A percentile compares a stretch with the other conserved stretches of the same genome.
These are phyloP conservation scores for Sclerotinia subarctica DNA, from an alignment of 2,329 filamentous ascomycete species.

Conservation along the genomic window DNA sequence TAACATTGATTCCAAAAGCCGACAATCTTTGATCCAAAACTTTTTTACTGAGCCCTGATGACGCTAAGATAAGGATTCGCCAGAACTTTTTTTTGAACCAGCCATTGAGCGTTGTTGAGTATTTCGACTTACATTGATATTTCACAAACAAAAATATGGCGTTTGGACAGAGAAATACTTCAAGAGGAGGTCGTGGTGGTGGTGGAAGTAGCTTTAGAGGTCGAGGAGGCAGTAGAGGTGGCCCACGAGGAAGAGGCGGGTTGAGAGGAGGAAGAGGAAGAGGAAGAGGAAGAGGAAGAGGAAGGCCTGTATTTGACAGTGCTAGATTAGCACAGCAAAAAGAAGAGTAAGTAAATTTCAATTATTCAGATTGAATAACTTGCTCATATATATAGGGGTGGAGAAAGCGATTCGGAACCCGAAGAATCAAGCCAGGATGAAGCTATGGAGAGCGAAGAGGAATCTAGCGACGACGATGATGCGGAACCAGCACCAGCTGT, in stretches of 20 bases:
- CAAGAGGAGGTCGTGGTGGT: constrained; percentile 29
- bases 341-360: constrained; percentile 37
- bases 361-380: background rate
- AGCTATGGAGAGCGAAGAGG: constrained; percentile 45
- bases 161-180: constrained; percentile 23
- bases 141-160: constrained; percentile 24
- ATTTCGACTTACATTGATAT: background rate
- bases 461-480: constrained; percentile 44
- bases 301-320: constrained; percentile 46
- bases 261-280: constrained; percentile 34
- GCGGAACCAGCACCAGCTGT: constrained; percentile 39
- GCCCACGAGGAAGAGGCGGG: constrained; percentile 29
- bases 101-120: background rate
- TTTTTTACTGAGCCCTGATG: constrained; percentile 18
- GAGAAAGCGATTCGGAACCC: constrained; percentile 35
- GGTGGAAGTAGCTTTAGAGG: constrained; percentile 31
- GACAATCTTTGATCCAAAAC: background rate
- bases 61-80: constrained; percentile 24
- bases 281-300: constrained; percentile 36
- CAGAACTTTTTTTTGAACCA: constrained; percentile 19
- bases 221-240: constrained; percentile 32
- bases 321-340: constrained; percentile 47
- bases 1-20: constrained; percentile 9
- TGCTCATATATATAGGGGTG: constrained; percentile 28
- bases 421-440: constrained; percentile 43